Conservation (phyloP, 2,329 filamentous ascomycete genomes). For the Penicillium psychrosexuale region DNA sequence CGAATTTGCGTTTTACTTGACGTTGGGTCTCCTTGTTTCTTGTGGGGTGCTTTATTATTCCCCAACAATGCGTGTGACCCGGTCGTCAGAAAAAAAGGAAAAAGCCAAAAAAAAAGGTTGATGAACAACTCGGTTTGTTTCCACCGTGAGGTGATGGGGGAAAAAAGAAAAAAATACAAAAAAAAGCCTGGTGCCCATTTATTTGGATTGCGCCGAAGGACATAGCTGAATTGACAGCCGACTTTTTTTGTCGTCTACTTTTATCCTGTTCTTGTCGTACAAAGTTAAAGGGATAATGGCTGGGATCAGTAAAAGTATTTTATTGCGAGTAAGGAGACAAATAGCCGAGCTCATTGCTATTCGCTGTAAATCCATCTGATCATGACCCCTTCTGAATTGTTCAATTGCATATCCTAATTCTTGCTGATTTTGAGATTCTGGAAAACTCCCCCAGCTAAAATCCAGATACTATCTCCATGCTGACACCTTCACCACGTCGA, state of each 20-base stretch:
- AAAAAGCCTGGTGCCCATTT: not conserved
- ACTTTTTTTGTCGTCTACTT: not conserved
- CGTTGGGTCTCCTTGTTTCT: not conserved
- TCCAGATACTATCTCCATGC: not conserved
- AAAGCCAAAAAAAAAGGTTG: not conserved
- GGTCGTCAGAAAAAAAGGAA: not conserved
- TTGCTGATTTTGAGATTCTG: not conserved
- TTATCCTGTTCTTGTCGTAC: not conserved
- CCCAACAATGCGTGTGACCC: not conserved
- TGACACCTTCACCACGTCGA: not conserved
- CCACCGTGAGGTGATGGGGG: not conserved
- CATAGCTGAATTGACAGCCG: not conserved
- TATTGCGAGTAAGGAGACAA: not conserved
- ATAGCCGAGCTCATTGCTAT: not conserved
- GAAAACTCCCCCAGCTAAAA: not conserved
- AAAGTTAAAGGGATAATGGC: not conserved
- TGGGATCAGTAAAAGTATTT: not conserved
- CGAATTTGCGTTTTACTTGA: not conserved
- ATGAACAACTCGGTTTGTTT: not conserved
- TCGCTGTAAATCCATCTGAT: not conserved
- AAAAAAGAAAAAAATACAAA: not conserved
- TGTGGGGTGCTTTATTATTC: not conserved
- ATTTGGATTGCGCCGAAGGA: not conserved
- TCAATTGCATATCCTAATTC: not conserved
- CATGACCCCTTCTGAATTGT: not conserved